Percentiles rank a stretch among this genome's conserved stretches.
These are phyloP conservation scores for Bipolaris bicolor DNA, from an alignment of 2,329 filamentous ascomycete genomes.

Conservation along the genomic window DNA sequence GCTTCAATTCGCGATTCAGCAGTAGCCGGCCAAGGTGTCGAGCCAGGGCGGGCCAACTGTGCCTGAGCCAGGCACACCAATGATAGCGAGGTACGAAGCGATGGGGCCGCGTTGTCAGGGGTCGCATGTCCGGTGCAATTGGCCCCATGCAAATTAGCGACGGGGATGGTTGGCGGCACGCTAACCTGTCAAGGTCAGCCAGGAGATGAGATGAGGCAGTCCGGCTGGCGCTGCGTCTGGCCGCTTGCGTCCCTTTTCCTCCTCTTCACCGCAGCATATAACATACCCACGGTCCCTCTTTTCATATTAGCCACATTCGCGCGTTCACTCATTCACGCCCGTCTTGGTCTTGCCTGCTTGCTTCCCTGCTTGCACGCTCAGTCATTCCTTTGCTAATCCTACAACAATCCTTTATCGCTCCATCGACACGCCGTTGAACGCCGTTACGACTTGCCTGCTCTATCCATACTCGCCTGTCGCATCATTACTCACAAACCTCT, in stretches of 20 bases:
- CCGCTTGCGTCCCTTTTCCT: slow-evolving; percentile 31
- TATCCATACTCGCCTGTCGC: slow-evolving; percentile 6
- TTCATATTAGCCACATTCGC: slow-evolving; percentile 35
- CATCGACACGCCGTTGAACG: slow-evolving; percentile 33
- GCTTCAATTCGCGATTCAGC: slow-evolving; percentile 3
- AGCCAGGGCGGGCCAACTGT: slow-evolving; percentile 27
- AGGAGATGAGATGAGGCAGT: slow-evolving; percentile 37
- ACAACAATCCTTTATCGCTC: slow-evolving; percentile 9
- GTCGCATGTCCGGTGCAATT: slow-evolving; percentile 34
- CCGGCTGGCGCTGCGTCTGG: slow-evolving; percentile 30
- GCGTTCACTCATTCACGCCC: slow-evolving; percentile 50
- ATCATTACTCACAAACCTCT: slow-evolving; percentile 9
- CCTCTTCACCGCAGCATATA: slow-evolving; percentile 36
- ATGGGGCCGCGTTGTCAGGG: slow-evolving; percentile 10
- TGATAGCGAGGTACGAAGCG: slow-evolving; percentile 12
- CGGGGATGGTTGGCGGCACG: slow-evolving; percentile 26
- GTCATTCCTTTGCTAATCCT: slow-evolving; percentile 34
- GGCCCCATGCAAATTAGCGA: slow-evolving; percentile 31
- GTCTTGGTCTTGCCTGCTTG: slow-evolving; percentile 27
- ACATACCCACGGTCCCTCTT: slow-evolving; percentile 32
- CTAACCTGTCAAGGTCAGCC: slow-evolving; percentile 20
- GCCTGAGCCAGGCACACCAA: slow-evolving; percentile 44
- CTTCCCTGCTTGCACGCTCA: slow-evolving; percentile 21
- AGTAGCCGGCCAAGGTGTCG: slow-evolving; percentile 14
- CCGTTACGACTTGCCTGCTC: slow-evolving; percentile 30